These are phyloP conservation scores for Yamadazyma ubonensis DNA, from an alignment of 805 yeast genomes.

Conservation along the genomic window DNA sequence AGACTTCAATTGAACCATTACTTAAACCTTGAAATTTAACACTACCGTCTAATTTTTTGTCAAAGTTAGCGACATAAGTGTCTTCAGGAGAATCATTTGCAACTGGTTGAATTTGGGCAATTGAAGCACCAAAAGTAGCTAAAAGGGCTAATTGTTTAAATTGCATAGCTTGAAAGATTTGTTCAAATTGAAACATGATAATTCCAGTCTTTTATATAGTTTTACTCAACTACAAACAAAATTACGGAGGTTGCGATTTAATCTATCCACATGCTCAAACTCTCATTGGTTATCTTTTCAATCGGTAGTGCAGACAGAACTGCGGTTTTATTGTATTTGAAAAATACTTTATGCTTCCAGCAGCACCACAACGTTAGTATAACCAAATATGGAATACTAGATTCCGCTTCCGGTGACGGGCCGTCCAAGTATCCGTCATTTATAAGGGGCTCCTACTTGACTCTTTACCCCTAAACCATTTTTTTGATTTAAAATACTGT, in stretches of 20 bases:
- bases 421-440: neutral
- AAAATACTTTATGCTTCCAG: neutral
- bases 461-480: too few relatives aligned
- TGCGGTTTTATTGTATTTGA: neutral
- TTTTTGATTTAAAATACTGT: too few relatives aligned
- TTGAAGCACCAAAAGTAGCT: neutral
- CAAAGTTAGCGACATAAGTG: slow-evolving; percentile 29
- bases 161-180: slow-evolving; percentile 1
- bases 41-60: slow-evolving; percentile 25
- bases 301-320: slow-evolving; percentile 1
- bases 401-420: neutral
- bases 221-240: neutral
- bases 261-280: neutral
- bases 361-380: neutral
- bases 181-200: neutral
- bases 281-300: slow-evolving; percentile 7
- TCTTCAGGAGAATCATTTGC: slow-evolving; percentile 17
- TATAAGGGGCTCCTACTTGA: neutral
- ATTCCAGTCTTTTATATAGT: neutral
- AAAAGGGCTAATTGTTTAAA: slow-evolving; percentile 8
- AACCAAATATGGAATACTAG: neutral
- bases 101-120: slow-evolving; percentile 12
- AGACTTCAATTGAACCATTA: slow-evolving; percentile 34
- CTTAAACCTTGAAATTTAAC: slow-evolving; percentile 28
- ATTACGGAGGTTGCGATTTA: neutral